Conservation (phyloP, 2,329 filamentous ascomycete species). For the Claviceps arundinis region DNA sequence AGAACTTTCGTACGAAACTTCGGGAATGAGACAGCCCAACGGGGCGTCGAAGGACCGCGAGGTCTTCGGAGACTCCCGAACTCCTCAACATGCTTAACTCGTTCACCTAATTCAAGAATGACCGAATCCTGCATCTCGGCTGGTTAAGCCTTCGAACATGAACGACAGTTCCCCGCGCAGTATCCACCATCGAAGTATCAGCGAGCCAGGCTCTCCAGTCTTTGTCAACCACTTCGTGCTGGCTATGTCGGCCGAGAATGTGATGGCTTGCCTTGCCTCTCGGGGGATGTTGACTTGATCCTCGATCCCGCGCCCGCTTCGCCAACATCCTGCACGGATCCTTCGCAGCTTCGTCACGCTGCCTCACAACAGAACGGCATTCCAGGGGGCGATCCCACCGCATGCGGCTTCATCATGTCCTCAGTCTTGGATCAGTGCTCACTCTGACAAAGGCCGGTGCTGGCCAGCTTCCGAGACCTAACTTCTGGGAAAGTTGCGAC, state of each 20-base stretch:
- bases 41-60: not conserved
- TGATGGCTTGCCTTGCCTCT: not conserved
- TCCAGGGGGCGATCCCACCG: not conserved
- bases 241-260: not conserved
- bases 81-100: too few species aligned
- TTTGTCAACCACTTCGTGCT: not conserved
- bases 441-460: not conserved
- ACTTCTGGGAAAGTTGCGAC: not conserved
- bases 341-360: not conserved
- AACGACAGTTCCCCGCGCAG: not conserved
- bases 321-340: not conserved
- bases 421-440: not conserved
- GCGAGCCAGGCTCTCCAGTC: not conserved
- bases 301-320: not conserved
- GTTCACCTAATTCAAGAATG: not conserved
- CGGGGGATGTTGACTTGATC: not conserved
- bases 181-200: not conserved
- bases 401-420: not conserved
- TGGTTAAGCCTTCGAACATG: not conserved
- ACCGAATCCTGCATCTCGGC: not conserved
- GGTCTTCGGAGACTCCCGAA: not conserved
- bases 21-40: too few species aligned
- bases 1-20: too few species aligned
- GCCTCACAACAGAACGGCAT: not conserved
- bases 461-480: not conserved